These are phyloP conservation scores for Colletotrichum scovillei DNA, from an alignment of 2,329 filamentous ascomycete species.

Conservation along the genomic window DNA sequence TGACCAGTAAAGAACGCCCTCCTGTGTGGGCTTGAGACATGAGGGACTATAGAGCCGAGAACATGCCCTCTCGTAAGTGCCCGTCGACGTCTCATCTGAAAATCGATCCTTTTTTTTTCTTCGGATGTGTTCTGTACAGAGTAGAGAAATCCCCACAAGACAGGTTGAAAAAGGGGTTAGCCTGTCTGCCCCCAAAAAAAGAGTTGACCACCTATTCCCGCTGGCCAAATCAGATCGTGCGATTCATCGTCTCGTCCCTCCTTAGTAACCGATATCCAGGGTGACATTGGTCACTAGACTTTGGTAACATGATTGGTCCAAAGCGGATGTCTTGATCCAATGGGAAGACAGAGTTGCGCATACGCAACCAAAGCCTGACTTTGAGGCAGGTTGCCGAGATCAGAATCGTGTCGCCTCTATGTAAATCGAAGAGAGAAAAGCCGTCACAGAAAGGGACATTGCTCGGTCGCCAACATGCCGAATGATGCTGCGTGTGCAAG, in stretches of 20 bases:
- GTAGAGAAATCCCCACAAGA: slow-evolving; percentile 18
- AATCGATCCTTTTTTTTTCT: slow-evolving; percentile 20
- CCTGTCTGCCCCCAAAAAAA: slow-evolving; percentile 27
- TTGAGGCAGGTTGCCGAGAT: slow-evolving; percentile 4
- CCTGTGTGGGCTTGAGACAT: slow-evolving; percentile 6
- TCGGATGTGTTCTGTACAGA: slow-evolving; percentile 29
- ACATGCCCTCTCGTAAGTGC: slow-evolving; percentile 7
- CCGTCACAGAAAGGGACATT: slow-evolving; percentile 12
- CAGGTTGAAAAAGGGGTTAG: slow-evolving; percentile 32
- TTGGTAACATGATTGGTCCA: slow-evolving; percentile 17
- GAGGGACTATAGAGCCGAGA: slow-evolving; percentile 1
- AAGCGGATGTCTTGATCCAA: slow-evolving; percentile 25
- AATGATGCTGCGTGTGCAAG: slow-evolving; percentile 18
- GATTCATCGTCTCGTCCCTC: slow-evolving; percentile 30
- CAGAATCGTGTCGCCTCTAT: slow-evolving; percentile 29
- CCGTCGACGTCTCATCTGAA: slow-evolving; percentile 26
- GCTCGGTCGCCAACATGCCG: slow-evolving; percentile 31
- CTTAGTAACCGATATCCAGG: slow-evolving; percentile 8
- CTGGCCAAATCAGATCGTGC: slow-evolving; percentile 32
- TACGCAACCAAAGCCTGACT: slow-evolving; percentile 23
- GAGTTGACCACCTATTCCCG: slow-evolving; percentile 30
- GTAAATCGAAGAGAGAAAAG: slow-evolving; percentile 25
- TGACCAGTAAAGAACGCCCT: slow-evolving; percentile 16
- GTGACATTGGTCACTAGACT: slow-evolving; percentile 6
- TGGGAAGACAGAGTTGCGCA: slow-evolving; percentile 16